Percentiles rank a stretch among this genome's conserved stretches.
Conservation (phyloP, 495 filamentous ascomycete genomes). For the Cenococcum geophilum region DNA sequence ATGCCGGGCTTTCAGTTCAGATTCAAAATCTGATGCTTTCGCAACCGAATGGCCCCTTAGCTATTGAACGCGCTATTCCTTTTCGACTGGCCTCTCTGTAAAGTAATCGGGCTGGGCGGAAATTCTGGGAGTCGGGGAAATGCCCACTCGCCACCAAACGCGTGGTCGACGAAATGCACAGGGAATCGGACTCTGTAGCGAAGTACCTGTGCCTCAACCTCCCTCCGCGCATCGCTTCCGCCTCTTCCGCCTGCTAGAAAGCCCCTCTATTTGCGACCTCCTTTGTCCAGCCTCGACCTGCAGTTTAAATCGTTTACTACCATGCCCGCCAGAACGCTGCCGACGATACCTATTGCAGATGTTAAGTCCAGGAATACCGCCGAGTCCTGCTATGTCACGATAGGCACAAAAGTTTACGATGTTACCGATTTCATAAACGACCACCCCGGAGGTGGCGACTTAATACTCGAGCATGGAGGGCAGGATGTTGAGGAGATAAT, state of each 20-base stretch:
- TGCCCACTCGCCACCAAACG: too few species aligned
- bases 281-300: constrained; percentile 37
- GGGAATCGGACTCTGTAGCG: not conserved
- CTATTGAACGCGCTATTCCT: too few species aligned
- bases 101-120: too few species aligned
- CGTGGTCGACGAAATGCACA: too few species aligned
- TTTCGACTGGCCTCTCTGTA: too few species aligned
- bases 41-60: too few species aligned
- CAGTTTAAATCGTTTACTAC: not conserved
- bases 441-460: constrained; percentile 84
- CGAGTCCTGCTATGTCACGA: constrained; percentile 88
- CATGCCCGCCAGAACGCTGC: constrained; percentile 52
- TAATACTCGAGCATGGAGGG: constrained; percentile 85
- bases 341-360: constrained; percentile 70
- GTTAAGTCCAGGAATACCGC: constrained; percentile 70
- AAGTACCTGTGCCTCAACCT: not conserved
- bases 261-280: not conserved
- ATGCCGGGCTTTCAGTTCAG: too few species aligned
- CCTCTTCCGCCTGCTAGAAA: not conserved
- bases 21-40: too few species aligned
- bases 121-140: too few species aligned
- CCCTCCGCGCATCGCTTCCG: constrained; percentile 5
- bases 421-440: constrained; percentile 80
- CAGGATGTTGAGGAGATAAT: constrained; percentile 81
- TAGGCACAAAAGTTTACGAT: constrained; percentile 89